Base-by-base conservation (phyloP, 495 filamentous ascomycete species). In the Halenospora varia region DNA sequence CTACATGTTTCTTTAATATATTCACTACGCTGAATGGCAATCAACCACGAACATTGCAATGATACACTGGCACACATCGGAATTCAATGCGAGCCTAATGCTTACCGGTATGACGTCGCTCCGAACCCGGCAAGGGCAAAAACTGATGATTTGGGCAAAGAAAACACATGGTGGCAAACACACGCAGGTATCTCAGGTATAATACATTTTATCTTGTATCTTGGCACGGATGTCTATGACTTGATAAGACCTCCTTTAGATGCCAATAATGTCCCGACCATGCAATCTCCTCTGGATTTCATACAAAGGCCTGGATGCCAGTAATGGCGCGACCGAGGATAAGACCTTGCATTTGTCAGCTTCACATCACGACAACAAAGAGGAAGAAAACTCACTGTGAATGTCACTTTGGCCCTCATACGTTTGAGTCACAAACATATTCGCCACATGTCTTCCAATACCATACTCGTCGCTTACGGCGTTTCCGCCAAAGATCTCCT, bases 341-440 rank as follows among this genome's bases (percentile, higher is more conserved):
- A 15, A 84, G 71, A 67, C 77, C 81, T 84, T 13, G 61, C 40
- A 40, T 64, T 56, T 53, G 51, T 69, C 53, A 69, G 65, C 48
- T 9, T 51, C 26, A 15, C 35, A 42, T 48, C 25, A 39, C 40
- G 46, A 23, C 19, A 2, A 15, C 1, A 56, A 26, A 35, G 35
- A 20, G 0, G n/a, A 18, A 40, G 40, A 39, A 6, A 22, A 48
- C 63, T 64, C 57, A 66, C 63, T 65, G 69, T 96, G 93, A 62
- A 96, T 96, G 74, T 97, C 93, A 61, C 90, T 96, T 70, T 96
- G 93, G 8, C 93, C 93, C 73, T 97, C 94, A 61, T 98, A 98
- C 0, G 93, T 97, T 70, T 97, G 93, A 45, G 93, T 96, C 52
- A 98, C 95, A 70, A 96, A 97, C 58, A 98, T 68, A 69, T 98